Evolutionary conservation across 2,329 filamentous ascomycete species (phyloP).

Genomic region (Pseudogymnoascus sp.): DNA sequence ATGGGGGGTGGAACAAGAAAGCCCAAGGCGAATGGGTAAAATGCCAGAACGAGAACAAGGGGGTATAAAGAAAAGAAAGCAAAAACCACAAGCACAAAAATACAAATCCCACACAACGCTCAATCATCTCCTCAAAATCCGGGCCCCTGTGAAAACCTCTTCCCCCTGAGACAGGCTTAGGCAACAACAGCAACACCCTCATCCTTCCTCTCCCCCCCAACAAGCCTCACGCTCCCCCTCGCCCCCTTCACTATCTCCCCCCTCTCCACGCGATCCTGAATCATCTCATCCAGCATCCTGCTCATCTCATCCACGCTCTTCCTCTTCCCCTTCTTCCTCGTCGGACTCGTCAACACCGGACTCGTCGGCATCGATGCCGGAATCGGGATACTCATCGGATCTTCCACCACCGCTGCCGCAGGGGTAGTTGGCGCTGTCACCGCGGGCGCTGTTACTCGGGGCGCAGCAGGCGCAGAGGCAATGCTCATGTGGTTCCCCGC

Average conservation of each 20-base stretch:
- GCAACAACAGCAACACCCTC: constrained; percentile 17
- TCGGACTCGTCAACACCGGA: constrained; percentile 14
- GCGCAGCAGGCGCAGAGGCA: background rate
- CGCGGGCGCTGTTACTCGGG: background rate
- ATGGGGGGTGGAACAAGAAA: constrained; percentile 7
- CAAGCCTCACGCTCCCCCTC: constrained; percentile 58
- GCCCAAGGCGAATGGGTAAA: constrained; percentile 15
- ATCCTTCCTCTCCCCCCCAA: constrained; percentile 32
- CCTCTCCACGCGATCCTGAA: constrained; percentile 74
- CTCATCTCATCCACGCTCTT: constrained; percentile 88
- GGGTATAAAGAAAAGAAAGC: constrained; percentile 10
- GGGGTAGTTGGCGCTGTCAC: constrained; percentile 1
- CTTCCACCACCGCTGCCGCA: constrained; percentile 2
- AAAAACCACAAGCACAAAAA: background rate
- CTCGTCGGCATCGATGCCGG: background rate
- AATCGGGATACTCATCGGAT: background rate
- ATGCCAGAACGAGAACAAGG: constrained; percentile 8
- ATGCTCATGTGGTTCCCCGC: background rate
- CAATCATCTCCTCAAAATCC: constrained; percentile 20
- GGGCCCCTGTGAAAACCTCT: constrained; percentile 14
- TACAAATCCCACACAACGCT: constrained; percentile 17
- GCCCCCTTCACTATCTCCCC: constrained; percentile 61
- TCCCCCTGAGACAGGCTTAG: constrained; percentile 20
- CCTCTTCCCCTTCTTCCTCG: constrained; percentile 23
- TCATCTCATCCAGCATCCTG: constrained; percentile 91